These are phyloP conservation scores for Colletotrichum cereale DNA, from an alignment of 2,329 filamentous ascomycete species.

Conservation along the genomic window DNA sequence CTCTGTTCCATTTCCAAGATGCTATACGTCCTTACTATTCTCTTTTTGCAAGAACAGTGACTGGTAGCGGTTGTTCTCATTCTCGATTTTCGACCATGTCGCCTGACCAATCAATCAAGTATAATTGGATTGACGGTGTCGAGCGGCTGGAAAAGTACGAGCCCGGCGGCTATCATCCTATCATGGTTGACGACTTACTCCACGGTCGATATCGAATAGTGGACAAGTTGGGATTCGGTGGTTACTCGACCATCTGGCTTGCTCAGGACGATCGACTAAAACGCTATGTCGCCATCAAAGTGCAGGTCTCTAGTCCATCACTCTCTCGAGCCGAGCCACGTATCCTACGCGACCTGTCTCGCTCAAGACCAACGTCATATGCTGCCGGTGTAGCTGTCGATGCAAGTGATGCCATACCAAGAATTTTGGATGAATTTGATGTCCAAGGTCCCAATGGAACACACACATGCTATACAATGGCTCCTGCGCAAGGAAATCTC, in stretches of 20 bases:
- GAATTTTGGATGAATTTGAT: background rate
- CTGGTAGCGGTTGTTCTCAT: too few species aligned
- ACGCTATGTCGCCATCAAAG: slow-evolving; percentile 50
- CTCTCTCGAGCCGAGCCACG: background rate
- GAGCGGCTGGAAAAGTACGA: background rate
- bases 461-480: background rate
- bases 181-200: background rate
- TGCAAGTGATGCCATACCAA: background rate
- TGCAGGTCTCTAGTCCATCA: slow-evolving; percentile 34
- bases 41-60: too few species aligned
- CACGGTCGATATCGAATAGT: slow-evolving; percentile 51
- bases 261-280: slow-evolving; percentile 48
- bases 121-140: background rate
- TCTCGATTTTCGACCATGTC: background rate
- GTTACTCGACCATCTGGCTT: slow-evolving; percentile 57
- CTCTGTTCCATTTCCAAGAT: too few species aligned
- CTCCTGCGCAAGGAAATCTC: background rate
- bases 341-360: background rate
- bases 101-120: background rate
- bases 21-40: too few species aligned
- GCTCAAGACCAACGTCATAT: background rate
- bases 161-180: background rate
- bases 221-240: slow-evolving; percentile 55
- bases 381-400: background rate
- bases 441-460: background rate